Conservation (phyloP, 306 rosid species). For the Fagus crenata region DNA sequence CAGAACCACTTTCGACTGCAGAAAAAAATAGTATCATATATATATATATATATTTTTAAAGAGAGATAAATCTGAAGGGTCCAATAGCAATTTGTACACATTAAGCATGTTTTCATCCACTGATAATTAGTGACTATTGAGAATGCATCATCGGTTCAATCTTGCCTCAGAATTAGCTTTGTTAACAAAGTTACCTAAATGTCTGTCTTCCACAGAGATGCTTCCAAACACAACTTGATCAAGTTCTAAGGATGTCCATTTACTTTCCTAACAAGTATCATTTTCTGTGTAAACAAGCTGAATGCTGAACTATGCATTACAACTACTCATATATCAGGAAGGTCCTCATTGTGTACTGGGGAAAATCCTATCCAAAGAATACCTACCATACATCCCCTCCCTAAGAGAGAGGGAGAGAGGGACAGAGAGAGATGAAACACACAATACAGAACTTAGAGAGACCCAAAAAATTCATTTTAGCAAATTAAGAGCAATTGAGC, state of each 20-base stretch:
- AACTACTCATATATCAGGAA: background rate
- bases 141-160: background rate
- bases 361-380: background rate
- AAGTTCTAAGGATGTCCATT: background rate
- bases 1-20: background rate
- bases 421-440: background rate
- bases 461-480: constrained; percentile 16
- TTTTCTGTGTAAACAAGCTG: background rate
- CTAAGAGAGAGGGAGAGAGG: background rate
- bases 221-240: background rate
- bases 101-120: background rate
- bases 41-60: background rate
- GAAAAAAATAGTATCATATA: background rate
- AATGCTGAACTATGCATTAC: background rate
- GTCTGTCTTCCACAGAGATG: background rate
- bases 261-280: background rate
- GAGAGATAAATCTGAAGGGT: background rate
- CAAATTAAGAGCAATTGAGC: constrained; percentile 11
- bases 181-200: background rate
- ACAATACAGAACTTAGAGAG: constrained; percentile 1
- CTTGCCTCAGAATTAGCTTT: background rate
- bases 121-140: background rate
- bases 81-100: background rate
- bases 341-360: background rate
- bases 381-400: background rate